phyloP scores from a whole-genome alignment of 305 asterid genomes.

The Fraxinus velutina region DNA sequence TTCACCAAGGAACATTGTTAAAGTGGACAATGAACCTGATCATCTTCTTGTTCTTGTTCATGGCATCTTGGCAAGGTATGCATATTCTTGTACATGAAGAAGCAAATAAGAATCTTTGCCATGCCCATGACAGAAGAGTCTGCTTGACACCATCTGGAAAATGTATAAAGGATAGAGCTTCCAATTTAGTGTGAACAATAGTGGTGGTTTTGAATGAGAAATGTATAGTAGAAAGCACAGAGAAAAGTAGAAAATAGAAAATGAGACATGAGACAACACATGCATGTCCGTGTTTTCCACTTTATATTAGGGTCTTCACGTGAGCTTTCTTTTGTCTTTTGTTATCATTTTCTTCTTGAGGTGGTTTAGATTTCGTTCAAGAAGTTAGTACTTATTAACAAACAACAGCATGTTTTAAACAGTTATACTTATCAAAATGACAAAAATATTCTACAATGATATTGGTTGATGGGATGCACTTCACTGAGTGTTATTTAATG shows the following conservation, averaged over 20 bases:
- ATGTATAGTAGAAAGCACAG: conserved; percentile 11
- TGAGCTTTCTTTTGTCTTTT: not conserved
- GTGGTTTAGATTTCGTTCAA: not conserved
- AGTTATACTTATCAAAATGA: not conserved
- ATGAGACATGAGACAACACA: not conserved
- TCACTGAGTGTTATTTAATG: not conserved
- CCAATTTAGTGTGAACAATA: not conserved
- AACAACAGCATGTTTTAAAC: not conserved
- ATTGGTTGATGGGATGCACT: not conserved
- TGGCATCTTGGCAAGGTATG: conserved; percentile 92
- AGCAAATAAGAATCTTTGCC: conserved; percentile 14
- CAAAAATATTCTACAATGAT: not conserved
- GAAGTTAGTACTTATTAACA: not conserved
- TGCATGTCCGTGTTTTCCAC: not conserved
- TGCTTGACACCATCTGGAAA: conserved; percentile 4
- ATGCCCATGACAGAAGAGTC: not conserved
- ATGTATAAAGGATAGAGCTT: conserved; percentile 3
- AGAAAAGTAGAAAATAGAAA: not conserved
- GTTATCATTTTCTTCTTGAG: not conserved
- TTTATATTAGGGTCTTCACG: not conserved
- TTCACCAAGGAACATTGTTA: conserved; percentile 39
- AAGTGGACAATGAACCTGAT: conserved; percentile 58
- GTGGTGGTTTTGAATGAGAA: conserved; percentile 14
- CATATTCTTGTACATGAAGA: conserved; percentile 12
- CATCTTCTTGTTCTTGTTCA: conserved; percentile 98